Evolutionary conservation across 2,329 filamentous ascomycete species (phyloP).

Genomic region (Claviceps purpurea): DNA sequence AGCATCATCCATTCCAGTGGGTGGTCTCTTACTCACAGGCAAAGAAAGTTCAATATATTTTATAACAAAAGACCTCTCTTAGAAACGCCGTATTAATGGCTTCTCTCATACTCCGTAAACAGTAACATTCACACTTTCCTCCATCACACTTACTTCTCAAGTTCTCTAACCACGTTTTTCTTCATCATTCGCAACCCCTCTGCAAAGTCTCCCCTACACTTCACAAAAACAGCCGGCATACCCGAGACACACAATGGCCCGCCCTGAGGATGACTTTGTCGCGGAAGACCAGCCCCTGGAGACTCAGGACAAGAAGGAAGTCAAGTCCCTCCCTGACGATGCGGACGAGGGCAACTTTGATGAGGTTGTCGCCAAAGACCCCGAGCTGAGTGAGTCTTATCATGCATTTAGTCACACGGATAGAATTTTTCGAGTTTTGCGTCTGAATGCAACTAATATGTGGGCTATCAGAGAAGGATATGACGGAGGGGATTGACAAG

Average conservation of each 20-base stretch:
- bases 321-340: slow-evolving; percentile 5
- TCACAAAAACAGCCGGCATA: too few species aligned
- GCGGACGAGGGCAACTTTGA: slow-evolving; percentile 1
- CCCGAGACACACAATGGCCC: neutral
- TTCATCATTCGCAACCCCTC: too few species aligned
- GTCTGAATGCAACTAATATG: too few species aligned
- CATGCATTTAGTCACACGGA: too few species aligned
- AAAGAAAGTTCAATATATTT: neutral
- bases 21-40: neutral
- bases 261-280: slow-evolving; percentile 1
- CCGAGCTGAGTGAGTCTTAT: slow-evolving; percentile 1
- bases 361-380: slow-evolving; percentile 1
- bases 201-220: too few species aligned
- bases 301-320: neutral
- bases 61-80: neutral
- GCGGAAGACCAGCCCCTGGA: neutral
- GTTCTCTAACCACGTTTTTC: too few species aligned
- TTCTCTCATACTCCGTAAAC: too few species aligned
- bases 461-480: neutral
- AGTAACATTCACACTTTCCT: too few species aligned
- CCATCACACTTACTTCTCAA: too few species aligned
- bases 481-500: slow-evolving; percentile 2
- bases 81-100: too few species aligned
- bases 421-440: too few species aligned
- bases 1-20: neutral